Percentiles rank a stretch among this genome's conserved stretches.
phyloP scores from a whole-genome alignment of 2,329 filamentous ascomycete species.

The Penicillium sp. region DNA sequence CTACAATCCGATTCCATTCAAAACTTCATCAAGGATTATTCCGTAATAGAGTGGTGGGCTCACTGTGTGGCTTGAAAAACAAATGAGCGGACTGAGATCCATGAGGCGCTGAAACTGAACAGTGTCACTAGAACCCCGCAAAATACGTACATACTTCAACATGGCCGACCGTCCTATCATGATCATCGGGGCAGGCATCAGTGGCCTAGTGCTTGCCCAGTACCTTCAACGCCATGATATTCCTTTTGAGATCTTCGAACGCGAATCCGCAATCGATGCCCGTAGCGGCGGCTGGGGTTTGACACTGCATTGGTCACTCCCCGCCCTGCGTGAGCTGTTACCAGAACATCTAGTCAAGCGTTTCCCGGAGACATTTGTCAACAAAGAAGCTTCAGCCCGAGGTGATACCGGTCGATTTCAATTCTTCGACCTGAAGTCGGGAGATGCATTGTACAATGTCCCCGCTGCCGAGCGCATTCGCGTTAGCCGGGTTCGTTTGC shows the following conservation, averaged over 20 bases:
- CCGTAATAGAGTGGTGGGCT: neutral
- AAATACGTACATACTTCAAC: neutral
- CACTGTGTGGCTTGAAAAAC: neutral
- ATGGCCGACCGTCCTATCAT: constrained; percentile 37
- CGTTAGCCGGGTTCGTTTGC: constrained; percentile 50
- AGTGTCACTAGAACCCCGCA: neutral
- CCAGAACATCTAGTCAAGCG: constrained; percentile 48
- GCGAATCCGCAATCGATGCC: constrained; percentile 45
- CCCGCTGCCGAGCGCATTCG: constrained; percentile 49
- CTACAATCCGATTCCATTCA: too few relatives aligned
- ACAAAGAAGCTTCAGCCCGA: constrained; percentile 50
- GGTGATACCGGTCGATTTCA: constrained; percentile 53
- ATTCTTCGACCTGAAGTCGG: constrained; percentile 57
- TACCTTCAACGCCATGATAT: constrained; percentile 36
- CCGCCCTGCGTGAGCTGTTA: constrained; percentile 53
- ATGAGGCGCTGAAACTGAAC: neutral
- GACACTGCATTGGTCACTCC: constrained; percentile 63
- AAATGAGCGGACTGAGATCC: neutral
- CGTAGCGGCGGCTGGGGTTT: constrained; percentile 61
- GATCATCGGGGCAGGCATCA: constrained; percentile 46
- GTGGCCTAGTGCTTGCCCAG: constrained; percentile 46
- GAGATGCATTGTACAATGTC: constrained; percentile 48
- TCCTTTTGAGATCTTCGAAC: constrained; percentile 42
- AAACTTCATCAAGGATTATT: neutral
- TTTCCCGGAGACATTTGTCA: constrained; percentile 55